A percentile compares a stretch with the other conserved stretches of the same genome.
Conservation (phyloP, 108 stramenopile genomes). For the Schizochytrium sp. region DNA sequence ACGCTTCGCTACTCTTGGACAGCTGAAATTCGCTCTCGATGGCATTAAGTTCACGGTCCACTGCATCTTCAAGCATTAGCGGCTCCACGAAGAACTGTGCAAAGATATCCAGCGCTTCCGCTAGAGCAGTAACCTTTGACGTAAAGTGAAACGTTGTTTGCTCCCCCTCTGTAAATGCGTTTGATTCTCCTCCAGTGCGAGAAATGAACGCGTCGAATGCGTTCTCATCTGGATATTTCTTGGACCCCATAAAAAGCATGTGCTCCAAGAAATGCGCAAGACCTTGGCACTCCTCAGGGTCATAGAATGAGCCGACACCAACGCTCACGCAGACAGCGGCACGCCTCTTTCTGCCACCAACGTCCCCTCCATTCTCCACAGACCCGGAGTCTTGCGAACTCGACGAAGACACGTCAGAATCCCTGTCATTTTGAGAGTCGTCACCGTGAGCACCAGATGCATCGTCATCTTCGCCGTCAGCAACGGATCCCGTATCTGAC, state of each 20-base stretch:
- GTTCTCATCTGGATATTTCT: slow-evolving; percentile 89
- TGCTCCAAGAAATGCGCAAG: slow-evolving; percentile 94
- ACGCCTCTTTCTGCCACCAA: background rate
- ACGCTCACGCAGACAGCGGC: slow-evolving; percentile 90
- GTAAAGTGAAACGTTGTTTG: slow-evolving; percentile 91
- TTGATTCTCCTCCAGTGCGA: slow-evolving; percentile 90
- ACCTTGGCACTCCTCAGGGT: slow-evolving; percentile 89
- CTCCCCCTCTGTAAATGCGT: slow-evolving; percentile 95
- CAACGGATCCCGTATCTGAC: background rate
- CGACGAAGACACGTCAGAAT: too few relatives aligned
- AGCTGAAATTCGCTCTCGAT: slow-evolving; percentile 96
- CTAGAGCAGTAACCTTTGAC: slow-evolving; percentile 85
- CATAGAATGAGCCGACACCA: slow-evolving; percentile 88
- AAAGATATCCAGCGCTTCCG: slow-evolving; percentile 93
- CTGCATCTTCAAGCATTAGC: slow-evolving; percentile 82
- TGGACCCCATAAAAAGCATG: slow-evolving; percentile 81
- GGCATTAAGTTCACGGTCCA: slow-evolving; percentile 90
- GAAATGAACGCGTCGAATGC: slow-evolving; percentile 85
- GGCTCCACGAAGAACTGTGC: slow-evolving; percentile 91
- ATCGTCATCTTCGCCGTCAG: slow-evolving; percentile 27
- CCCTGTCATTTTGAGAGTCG: too few relatives aligned
- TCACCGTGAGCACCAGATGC: too few relatives aligned
- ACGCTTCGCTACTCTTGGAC: slow-evolving; percentile 86
- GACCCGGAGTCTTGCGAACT: too few relatives aligned
- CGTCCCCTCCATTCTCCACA: background rate